Percentiles rank a stretch among this genome's conserved stretches.
These are phyloP conservation scores for Chalciporus sphaerocephalus DNA, from an alignment of 768 basidiomycete genomes.

Conservation along the genomic window DNA sequence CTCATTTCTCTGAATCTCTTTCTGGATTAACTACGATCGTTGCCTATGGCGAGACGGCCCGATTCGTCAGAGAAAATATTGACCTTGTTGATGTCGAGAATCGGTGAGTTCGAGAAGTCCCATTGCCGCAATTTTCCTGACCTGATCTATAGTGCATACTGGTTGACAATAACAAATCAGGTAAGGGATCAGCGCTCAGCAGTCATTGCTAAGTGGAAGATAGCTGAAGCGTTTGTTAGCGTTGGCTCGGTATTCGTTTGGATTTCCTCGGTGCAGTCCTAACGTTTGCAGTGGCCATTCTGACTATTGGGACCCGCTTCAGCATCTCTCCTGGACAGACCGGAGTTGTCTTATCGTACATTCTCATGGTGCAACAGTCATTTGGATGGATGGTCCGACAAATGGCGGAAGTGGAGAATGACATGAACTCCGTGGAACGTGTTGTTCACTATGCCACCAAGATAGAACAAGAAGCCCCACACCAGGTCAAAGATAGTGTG, in stretches of 20 bases:
- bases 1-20: constrained; percentile 89
- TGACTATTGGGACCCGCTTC: constrained; percentile 71
- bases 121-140: neutral
- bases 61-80: constrained; percentile 75
- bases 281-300: constrained; percentile 74
- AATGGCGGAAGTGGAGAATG: constrained; percentile 83
- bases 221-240: constrained; percentile 31
- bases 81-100: constrained; percentile 81
- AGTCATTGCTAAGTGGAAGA: neutral
- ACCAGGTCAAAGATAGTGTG: constrained; percentile 56
- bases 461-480: constrained; percentile 78
- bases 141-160: constrained; percentile 59
- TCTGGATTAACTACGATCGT: constrained; percentile 85
- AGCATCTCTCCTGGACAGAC: constrained; percentile 77
- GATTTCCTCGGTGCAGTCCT: constrained; percentile 74
- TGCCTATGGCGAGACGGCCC: constrained; percentile 74
- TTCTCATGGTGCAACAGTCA: constrained; percentile 71
- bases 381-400: constrained; percentile 78
- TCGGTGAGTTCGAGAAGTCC: constrained; percentile 39
- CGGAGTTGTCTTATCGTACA: constrained; percentile 73
- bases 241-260: constrained; percentile 88
- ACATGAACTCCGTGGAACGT: constrained; percentile 90
- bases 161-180: constrained; percentile 82
- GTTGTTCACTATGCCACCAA: constrained; percentile 76
- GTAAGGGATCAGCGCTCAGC: constrained; percentile 23